Base-by-base conservation (phyloP, 2,329 filamentous ascomycete species). In the Rosellinia necatrix region DNA sequence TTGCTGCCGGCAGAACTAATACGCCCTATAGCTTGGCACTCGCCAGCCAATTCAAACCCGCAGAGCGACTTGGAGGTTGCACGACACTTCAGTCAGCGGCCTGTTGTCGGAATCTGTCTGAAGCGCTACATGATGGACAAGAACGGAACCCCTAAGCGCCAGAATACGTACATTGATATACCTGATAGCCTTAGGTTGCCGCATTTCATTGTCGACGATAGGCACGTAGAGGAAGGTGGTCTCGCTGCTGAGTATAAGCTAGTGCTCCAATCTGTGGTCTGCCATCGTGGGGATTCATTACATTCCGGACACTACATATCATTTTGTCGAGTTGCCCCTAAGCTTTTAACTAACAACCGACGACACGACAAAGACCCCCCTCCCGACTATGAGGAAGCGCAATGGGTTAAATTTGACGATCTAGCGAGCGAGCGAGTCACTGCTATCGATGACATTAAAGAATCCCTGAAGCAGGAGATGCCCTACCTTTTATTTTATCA, bases 401-500 rank as follows among this genome's bases (percentile, higher is more conserved):
- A 87, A 61, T 99, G 94, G 94, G 86, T 96, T 70, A 88, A 87
- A 32, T 97, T 96, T 66, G 94, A 99, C 69, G 94, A 99, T 70
- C 78, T 97, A n/a, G 71, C 72, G 0, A 76, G 84, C 1, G 77
- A 82, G 30, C 84, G 93, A 22, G 88, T 97, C 3, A 81, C 80
- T 0, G 81, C 88, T 51, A 86, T 97, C 44, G 85, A 96, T 66
- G 88, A 97, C 60, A 84, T 87, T 64, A 87, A 90, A 59, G 76
- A 88, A 63, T 88, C 90, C 0, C 75, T 97, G 46, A 88, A 85
- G 63, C 82, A 88, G n/a, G 92, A 97, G 71, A 96, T 91, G 71
- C 93, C 94, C 0, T 97, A 97, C 70, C 81, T 97, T 6, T 78
- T 99, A 0, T 97, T 97, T 72, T 99, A 97, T 68, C 93, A 97